Evolutionary conservation across 148 eudicot genomes (phyloP).

Genomic region (Beta vulgaris): DNA sequence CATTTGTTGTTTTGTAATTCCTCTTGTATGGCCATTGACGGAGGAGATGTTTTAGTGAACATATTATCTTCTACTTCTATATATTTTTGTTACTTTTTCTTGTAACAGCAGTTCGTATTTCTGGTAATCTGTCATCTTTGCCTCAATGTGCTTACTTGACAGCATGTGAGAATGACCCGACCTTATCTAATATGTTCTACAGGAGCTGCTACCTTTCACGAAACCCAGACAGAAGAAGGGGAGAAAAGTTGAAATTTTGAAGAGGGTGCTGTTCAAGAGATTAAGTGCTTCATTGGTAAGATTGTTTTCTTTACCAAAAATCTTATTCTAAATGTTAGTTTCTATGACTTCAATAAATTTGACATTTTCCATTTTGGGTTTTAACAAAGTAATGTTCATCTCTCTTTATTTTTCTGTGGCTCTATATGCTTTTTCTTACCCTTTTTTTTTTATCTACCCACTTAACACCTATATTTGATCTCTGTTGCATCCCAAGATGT

Average conservation of each 20-base stretch:
- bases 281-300: slow-evolving; percentile 83
- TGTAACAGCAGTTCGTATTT: not conserved
- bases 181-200: slow-evolving; percentile 3
- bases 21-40: not conserved
- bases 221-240: slow-evolving; percentile 51
- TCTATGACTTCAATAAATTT: too few relatives aligned
- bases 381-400: too few relatives aligned
- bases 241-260: slow-evolving; percentile 43
- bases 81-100: not conserved
- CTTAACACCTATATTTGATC: too few relatives aligned
- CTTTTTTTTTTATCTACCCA: too few relatives aligned
- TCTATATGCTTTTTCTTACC: too few relatives aligned
- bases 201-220: slow-evolving; percentile 77
- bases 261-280: slow-evolving; percentile 52
- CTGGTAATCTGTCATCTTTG: not conserved
- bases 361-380: too few relatives aligned
- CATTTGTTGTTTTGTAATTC: not conserved
- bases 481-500: too few relatives aligned
- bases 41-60: not conserved
- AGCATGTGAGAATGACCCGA: not conserved
- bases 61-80: not conserved
- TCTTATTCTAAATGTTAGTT: not conserved
- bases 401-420: too few relatives aligned
- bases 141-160: not conserved
- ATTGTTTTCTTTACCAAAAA: not conserved